A percentile compares a stretch with the other conserved stretches of the same genome.
Conservation (phyloP, 345 rosid species). For the Hypericum perforatum region DNA sequence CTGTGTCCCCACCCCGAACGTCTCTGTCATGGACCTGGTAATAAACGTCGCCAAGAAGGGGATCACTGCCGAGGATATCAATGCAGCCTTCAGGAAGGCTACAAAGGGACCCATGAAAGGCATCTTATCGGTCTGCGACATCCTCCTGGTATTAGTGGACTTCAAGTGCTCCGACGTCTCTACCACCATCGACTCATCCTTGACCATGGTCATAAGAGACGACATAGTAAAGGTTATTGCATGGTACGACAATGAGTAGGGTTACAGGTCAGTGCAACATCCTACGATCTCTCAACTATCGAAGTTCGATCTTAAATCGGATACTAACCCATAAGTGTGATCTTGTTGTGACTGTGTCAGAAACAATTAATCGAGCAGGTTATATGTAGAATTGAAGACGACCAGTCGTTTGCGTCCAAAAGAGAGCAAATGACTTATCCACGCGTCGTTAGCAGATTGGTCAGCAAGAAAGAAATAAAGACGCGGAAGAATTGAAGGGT, state of each 20-base stretch:
- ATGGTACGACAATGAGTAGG: constrained; percentile 99
- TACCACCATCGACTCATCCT: constrained; percentile 79
- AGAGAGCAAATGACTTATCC: too few relatives aligned
- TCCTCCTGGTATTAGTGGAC: constrained; percentile 82
- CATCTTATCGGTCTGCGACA: constrained; percentile 70
- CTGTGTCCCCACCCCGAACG: constrained; percentile 95
- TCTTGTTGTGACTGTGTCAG: too few relatives aligned
- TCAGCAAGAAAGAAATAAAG: too few relatives aligned
- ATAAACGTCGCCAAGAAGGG: constrained; percentile 84
- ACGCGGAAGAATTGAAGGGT: too few relatives aligned
- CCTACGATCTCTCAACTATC: background rate
- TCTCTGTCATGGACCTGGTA: constrained; percentile 89
- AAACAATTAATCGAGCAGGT: too few relatives aligned
- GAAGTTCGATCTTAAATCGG: background rate
- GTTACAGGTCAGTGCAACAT: constrained; percentile 58
- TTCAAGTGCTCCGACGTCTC: constrained; percentile 92
- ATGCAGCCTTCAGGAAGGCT: constrained; percentile 84
- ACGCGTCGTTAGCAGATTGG: too few relatives aligned
- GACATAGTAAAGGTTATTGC: constrained; percentile 97
- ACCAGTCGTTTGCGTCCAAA: too few relatives aligned
- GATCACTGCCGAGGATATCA: constrained; percentile 77
- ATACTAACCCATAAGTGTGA: too few relatives aligned
- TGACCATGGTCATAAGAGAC: constrained; percentile 97
- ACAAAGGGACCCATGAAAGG: constrained; percentile 84
- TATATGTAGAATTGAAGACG: too few relatives aligned